phyloP scores from a whole-genome alignment of 176 grass and related monocot species.

The Oryza brachyantha region DNA sequence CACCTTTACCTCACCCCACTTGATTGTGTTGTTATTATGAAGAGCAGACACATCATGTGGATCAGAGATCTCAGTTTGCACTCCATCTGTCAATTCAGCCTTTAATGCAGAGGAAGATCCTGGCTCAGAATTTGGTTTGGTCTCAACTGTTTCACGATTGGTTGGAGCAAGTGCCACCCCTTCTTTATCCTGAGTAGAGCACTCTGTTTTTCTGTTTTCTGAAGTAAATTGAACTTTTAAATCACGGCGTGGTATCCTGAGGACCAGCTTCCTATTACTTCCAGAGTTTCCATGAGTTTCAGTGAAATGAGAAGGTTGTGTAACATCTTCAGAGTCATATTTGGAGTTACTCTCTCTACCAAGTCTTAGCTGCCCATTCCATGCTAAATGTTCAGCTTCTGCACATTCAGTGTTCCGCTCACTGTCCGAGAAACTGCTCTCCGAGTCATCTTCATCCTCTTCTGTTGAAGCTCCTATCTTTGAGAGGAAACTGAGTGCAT shows the following conservation, averaged over 20 bases:
- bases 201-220: slow-evolving; percentile 45
- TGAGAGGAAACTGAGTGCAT: slow-evolving; percentile 75
- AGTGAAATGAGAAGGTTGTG: slow-evolving; percentile 40
- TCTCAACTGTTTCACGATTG: slow-evolving; percentile 34
- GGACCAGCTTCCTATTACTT: slow-evolving; percentile 62
- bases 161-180: slow-evolving; percentile 16
- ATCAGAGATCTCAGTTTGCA: slow-evolving; percentile 21
- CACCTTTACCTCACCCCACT: slow-evolving; percentile 95
- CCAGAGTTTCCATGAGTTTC: slow-evolving; percentile 40
- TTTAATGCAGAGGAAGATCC: slow-evolving; percentile 34
- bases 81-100: slow-evolving; percentile 46
- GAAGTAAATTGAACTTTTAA: slow-evolving; percentile 49
- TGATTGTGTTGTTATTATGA: slow-evolving; percentile 51
- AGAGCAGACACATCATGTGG: slow-evolving; percentile 32
- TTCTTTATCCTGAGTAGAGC: slow-evolving; percentile 38
- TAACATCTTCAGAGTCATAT: slow-evolving; percentile 57
- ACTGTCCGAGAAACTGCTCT: slow-evolving; percentile 54
- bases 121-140: slow-evolving; percentile 23
- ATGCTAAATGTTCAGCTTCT: slow-evolving; percentile 57
- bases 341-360: slow-evolving; percentile 50
- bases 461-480: slow-evolving; percentile 81
- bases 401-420: slow-evolving; percentile 42
- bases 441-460: slow-evolving; percentile 61
- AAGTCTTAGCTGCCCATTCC: slow-evolving; percentile 34
- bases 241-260: slow-evolving; percentile 61